Percentiles rank a stretch among this genome's conserved stretches.
phyloP scores from a whole-genome alignment of 163 green algal species.

The Coccomyxa subellipsoidea region DNA sequence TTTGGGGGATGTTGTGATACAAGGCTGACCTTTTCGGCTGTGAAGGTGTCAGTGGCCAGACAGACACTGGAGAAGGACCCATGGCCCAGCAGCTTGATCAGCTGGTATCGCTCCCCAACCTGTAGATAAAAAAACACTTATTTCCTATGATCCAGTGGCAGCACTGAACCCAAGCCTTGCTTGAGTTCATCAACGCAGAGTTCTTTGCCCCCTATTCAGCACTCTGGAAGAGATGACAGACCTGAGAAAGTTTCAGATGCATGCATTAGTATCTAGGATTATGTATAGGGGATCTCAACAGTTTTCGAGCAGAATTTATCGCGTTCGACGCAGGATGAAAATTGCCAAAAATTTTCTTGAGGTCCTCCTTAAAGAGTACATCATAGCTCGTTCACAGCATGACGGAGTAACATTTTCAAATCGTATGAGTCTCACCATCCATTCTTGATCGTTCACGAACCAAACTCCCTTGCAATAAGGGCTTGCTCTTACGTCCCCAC shows the following conservation, averaged over 20 bases:
- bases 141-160: neutral
- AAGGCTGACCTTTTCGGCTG: conserved; percentile 42
- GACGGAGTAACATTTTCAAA: too few relatives aligned
- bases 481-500: neutral
- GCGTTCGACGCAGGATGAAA: neutral
- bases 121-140: conserved; percentile 29
- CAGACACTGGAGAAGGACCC: conserved; percentile 73
- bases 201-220: too few relatives aligned
- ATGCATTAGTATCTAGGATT: too few relatives aligned
- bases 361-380: neutral
- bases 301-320: too few relatives aligned
- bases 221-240: too few relatives aligned
- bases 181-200: too few relatives aligned
- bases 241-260: too few relatives aligned
- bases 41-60: conserved; percentile 56
- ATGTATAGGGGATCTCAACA: too few relatives aligned
- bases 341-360: neutral
- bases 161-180: neutral
- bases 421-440: neutral
- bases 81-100: conserved; percentile 63
- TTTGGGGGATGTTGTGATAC: neutral
- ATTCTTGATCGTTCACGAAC: conserved; percentile 15
- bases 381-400: too few relatives aligned
- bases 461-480: conserved; percentile 5
- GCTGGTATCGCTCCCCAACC: conserved; percentile 67